Conservation (phyloP, 164 flowering plant genomes). For the Sextonia rubra region DNA sequence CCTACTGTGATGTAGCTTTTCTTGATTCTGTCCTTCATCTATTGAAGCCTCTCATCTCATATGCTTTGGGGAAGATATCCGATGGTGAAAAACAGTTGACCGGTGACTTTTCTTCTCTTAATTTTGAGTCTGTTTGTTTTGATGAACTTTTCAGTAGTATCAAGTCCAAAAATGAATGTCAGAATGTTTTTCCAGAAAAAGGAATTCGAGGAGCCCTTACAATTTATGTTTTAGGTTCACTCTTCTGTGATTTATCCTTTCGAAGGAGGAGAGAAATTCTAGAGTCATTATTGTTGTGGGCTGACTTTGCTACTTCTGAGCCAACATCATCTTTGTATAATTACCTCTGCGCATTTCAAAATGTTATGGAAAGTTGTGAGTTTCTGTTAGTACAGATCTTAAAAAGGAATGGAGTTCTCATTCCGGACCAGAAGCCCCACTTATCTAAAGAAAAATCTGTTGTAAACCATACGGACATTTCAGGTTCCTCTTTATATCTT, state of each 20-base stretch:
- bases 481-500: slow-evolving; percentile 30
- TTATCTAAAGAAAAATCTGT: slow-evolving; percentile 19
- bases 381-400: slow-evolving; percentile 35
- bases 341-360: slow-evolving; percentile 72
- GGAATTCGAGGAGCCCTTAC: slow-evolving; percentile 39
- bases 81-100: slow-evolving; percentile 44
- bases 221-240: slow-evolving; percentile 57
- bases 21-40: slow-evolving; percentile 55
- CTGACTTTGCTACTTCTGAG: slow-evolving; percentile 58
- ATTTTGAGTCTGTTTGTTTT: slow-evolving; percentile 86
- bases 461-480: slow-evolving; percentile 12
- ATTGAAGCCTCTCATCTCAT: slow-evolving; percentile 74
- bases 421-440: slow-evolving; percentile 31
- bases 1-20: slow-evolving; percentile 78
- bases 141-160: slow-evolving; percentile 54
- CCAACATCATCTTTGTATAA: slow-evolving; percentile 53
- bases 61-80: slow-evolving; percentile 58
- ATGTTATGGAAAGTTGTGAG: slow-evolving; percentile 53
- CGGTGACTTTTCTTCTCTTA: slow-evolving; percentile 57
- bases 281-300: slow-evolving; percentile 45
- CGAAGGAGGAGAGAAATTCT: slow-evolving; percentile 45
- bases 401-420: slow-evolving; percentile 27
- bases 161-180: slow-evolving; percentile 25
- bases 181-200: slow-evolving; percentile 22
- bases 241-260: slow-evolving; percentile 68